These are phyloP conservation scores for Ganoderma meredithae DNA, from an alignment of 1,284 basidiomycete species.

Conservation along the genomic window DNA sequence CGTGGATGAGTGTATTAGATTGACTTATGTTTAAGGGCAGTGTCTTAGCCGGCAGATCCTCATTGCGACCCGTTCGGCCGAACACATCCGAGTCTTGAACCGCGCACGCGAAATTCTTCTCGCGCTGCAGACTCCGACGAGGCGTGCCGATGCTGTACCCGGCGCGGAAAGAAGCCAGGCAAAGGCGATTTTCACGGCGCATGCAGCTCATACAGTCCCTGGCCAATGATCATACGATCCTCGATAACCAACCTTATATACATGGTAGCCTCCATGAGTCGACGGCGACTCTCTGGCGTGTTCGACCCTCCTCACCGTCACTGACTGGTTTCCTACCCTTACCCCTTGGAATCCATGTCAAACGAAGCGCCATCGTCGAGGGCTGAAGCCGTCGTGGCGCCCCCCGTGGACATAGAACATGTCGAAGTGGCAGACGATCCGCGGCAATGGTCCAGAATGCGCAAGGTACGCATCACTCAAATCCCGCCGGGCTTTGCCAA, in stretches of 20 bases:
- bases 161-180: background rate
- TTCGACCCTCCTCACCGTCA: background rate
- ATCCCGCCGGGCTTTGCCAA: slow-evolving; percentile 2
- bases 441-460: slow-evolving; percentile 68
- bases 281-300: background rate
- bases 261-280: slow-evolving; percentile 1
- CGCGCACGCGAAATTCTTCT: background rate
- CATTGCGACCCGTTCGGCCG: background rate
- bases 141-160: background rate
- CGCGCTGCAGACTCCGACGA: background rate
- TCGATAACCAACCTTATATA: slow-evolving; percentile 2
- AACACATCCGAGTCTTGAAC: background rate
- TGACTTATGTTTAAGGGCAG: background rate
- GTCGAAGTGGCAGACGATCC: slow-evolving; percentile 80
- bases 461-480: slow-evolving; percentile 59
- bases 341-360: slow-evolving; percentile 9
- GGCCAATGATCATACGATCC: slow-evolving; percentile 1
- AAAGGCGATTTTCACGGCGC: background rate
- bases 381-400: background rate
- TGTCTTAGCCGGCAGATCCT: background rate
- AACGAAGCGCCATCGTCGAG: slow-evolving; percentile 8
- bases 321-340: background rate
- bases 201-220: background rate
- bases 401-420: slow-evolving; percentile 65
- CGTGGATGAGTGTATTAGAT: background rate